Evolutionary conservation across 2,329 filamentous ascomycete genomes (phyloP), one percentile per base, ranked within the genome.

Genomic region (Pseudogymnoascus sp.): DNA sequence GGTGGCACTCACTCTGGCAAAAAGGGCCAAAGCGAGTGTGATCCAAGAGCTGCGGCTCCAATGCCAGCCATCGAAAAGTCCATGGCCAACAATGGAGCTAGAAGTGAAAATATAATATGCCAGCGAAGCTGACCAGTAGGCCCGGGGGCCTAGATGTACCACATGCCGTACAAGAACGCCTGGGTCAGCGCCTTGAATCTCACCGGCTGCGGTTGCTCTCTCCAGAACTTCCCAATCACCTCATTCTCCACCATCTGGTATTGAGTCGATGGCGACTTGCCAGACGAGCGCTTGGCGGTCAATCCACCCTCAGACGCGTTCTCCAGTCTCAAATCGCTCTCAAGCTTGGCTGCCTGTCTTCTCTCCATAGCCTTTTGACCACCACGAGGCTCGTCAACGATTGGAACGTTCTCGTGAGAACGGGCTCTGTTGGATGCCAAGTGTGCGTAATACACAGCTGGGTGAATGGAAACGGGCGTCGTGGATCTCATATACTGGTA

Each of bases 381-480:
- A 61, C 74, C 68, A 61, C 75, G 68, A 73, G 78, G 72, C 70
- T 82, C 76, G 66, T 74, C 76, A 14, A 78, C 81, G 0, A 78
- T 72, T 0, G 77, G 71, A 3, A 77, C 68, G 64, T 80, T 74
- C 70, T 93, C 87, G 67, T 99, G 95, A 3, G 86, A 80, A 62
- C 87, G 86, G 18, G 90, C 91, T 60, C 95, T 90, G 64, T 86
- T 85, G 7, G 91, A 88, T 36, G 93, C 92, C 66, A 99, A 77
- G 75, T 99, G 95, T 0, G 96, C 92, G 69, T 99, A 99, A 81
- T 99, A 99, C 0, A 97, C 88, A 0, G 95, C 92, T 0, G 95
- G 95, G 68, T 87, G 68, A 68, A 63, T 36, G 84, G 93, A 97
- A 0, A 99, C 93, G 0, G 95, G 91, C 0, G 93, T 97, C 0